These are phyloP conservation scores for Aciculoconidium aculeatum DNA, from an alignment of 805 yeast species.

Conservation along the genomic window DNA sequence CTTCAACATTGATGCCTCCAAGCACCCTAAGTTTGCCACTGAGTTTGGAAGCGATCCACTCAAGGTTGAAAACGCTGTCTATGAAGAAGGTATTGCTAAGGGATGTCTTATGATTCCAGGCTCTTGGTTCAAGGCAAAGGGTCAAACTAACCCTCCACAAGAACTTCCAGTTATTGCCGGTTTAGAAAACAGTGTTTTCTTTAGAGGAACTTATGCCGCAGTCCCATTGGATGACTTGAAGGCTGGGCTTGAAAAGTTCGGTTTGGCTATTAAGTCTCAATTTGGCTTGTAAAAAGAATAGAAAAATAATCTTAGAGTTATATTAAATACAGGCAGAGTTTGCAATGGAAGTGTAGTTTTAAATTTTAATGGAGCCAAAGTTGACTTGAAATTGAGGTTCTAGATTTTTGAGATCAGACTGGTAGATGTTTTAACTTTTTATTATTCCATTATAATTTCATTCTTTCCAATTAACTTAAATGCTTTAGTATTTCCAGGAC, in stretches of 20 bases:
- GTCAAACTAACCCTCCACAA: slow-evolving; percentile 56
- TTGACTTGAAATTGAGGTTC: too few relatives aligned
- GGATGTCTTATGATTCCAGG: slow-evolving; percentile 80
- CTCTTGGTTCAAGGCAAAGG: slow-evolving; percentile 65
- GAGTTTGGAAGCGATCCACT: slow-evolving; percentile 52
- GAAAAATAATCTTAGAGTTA: too few relatives aligned
- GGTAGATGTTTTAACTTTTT: too few relatives aligned
- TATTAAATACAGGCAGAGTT: too few relatives aligned
- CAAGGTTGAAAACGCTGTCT: slow-evolving; percentile 59
- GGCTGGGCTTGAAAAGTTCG: slow-evolving; percentile 61
- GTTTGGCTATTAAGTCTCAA: slow-evolving; percentile 55
- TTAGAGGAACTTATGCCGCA: slow-evolving; percentile 87
- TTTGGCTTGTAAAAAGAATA: slow-evolving; percentile 32
- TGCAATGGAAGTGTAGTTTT: too few relatives aligned
- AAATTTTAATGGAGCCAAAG: too few relatives aligned
- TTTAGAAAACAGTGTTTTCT: slow-evolving; percentile 53
- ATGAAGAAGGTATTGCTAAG: slow-evolving; percentile 50
- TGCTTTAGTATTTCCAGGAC: too few relatives aligned
- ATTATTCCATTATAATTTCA: too few relatives aligned
- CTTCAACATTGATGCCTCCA: slow-evolving; percentile 63
- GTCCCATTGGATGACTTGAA: slow-evolving; percentile 62
- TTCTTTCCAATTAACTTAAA: too few relatives aligned
- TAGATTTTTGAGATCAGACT: too few relatives aligned
- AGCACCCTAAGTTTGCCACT: slow-evolving; percentile 66
- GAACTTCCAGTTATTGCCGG: slow-evolving; percentile 3